Base-by-base conservation (phyloP, 495 filamentous ascomycete species). In the Penicillium arizonense region DNA sequence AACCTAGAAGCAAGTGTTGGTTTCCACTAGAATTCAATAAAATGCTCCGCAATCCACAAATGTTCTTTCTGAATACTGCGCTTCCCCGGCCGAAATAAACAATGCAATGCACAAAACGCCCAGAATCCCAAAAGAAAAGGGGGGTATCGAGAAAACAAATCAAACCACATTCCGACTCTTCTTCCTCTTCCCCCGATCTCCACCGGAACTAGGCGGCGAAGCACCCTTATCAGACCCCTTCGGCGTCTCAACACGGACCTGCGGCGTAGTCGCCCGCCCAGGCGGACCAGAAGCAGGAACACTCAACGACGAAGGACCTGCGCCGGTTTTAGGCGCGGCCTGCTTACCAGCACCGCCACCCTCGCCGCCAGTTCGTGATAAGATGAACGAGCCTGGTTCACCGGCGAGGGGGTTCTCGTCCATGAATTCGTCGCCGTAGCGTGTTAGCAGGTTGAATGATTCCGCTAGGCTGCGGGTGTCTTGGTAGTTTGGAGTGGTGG, bases 351-450 rank as follows among this genome's bases (percentile, higher is more conserved):
- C 49, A 10, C 52, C 55, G 41, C 61, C 56, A 12, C 55, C 55
- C 12, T 61, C 53, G 24, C 75, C 71, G 3, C 64, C 70, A 3
- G 62, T 48, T 37, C 72, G 85, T 10, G 82, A 83, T 44, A 95
- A 76, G 47, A 87, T 85, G 70, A 96, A 96, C n/a, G 84, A 82
- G 18, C 92, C 91, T 0, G 92, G 92, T 59, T 88, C 86, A 40
- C 92, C 92, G 2, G 87, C 83, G 42, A 96, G 81, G 3, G 91
- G 90, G 57, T 86, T 94, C 65, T 96, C 91, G 68, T 98, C 91
- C 83, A 94, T 91, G 68, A 83, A 96, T 47, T 97, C 92, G 42
- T 87, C 82, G 21, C 81, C 82, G 50, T 84, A 86, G 33, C 78
- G 77, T 13, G 85, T 67, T 41, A 86, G 74, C 23, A 94, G 74